Percentiles rank a stretch among this genome's conserved stretches.
phyloP scores from a whole-genome alignment of 1,139 yeast species.

The Debaryomyces sp. region DNA sequence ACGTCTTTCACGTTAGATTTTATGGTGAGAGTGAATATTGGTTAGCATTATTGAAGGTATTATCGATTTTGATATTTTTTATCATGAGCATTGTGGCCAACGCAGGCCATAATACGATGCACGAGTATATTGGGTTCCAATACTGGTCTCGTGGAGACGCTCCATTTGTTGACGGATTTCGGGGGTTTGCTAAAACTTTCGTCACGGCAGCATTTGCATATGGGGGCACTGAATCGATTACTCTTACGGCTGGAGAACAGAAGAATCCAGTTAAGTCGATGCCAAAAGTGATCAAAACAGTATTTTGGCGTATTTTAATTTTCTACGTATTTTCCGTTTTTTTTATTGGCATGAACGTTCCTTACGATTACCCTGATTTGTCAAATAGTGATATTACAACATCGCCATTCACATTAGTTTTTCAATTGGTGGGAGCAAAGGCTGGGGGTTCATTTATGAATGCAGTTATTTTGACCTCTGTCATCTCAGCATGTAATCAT shows the following conservation, averaged over 20 bases:
- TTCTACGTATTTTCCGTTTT: constrained; percentile 45
- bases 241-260: constrained; percentile 69
- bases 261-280: constrained; percentile 59
- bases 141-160: constrained; percentile 44
- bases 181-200: constrained; percentile 41
- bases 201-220: constrained; percentile 66
- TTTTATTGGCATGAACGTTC: constrained; percentile 49
- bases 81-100: constrained; percentile 41
- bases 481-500: constrained; percentile 51
- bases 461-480: constrained; percentile 46
- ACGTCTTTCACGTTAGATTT: constrained; percentile 55
- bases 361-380: constrained; percentile 43
- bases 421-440: constrained; percentile 53
- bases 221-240: constrained; percentile 68
- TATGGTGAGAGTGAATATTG: constrained; percentile 48
- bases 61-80: constrained; percentile 43
- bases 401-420: constrained; percentile 68
- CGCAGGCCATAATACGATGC: constrained; percentile 35
- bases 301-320: constrained; percentile 52
- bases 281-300: constrained; percentile 60
- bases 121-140: constrained; percentile 42
- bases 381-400: constrained; percentile 48
- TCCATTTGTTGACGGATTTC: constrained; percentile 44
- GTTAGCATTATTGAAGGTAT: constrained; percentile 40
- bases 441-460: constrained; percentile 49